phyloP scores from a whole-genome alignment of 2,329 filamentous ascomycete genomes.

The Pseudocercospora pini-densiflorae region DNA sequence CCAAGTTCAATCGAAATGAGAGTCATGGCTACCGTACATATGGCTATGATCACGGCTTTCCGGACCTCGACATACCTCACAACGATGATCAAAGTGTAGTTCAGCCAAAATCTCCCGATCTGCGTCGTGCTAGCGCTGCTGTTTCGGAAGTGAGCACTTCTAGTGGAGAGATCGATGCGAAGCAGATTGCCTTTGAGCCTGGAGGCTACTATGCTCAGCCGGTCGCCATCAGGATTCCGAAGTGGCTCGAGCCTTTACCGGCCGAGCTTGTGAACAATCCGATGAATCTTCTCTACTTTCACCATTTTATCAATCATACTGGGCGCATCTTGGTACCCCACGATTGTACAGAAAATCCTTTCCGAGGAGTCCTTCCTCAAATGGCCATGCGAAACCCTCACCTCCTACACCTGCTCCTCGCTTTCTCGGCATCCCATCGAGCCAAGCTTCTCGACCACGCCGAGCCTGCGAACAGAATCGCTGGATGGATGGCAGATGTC shows the following conservation, averaged over 20 bases:
- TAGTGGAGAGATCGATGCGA: constrained; percentile 33
- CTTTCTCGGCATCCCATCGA: constrained; percentile 83
- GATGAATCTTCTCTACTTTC: constrained; percentile 79
- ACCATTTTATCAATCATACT: constrained; percentile 79
- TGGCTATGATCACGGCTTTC: constrained; percentile 72
- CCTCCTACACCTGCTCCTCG: constrained; percentile 75
- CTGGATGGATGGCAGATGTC: constrained; percentile 79
- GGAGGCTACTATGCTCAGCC: constrained; percentile 73
- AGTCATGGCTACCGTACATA: constrained; percentile 53
- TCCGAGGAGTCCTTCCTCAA: constrained; percentile 64
- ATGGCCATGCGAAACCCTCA: constrained; percentile 73
- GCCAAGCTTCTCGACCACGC: constrained; percentile 73
- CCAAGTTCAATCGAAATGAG: constrained; percentile 19
- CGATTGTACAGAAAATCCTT: constrained; percentile 65
- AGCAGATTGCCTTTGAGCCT: constrained; percentile 58
- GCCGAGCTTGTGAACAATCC: constrained; percentile 67
- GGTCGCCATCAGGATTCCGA: constrained; percentile 67
- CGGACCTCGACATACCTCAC: constrained; percentile 70
- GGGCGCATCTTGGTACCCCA: constrained; percentile 68
- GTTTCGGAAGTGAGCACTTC: constrained; percentile 36
- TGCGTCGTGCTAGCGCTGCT: constrained; percentile 36
- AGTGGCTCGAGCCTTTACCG: constrained; percentile 61
- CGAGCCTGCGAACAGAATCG: constrained; percentile 78
- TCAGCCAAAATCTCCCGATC: constrained; percentile 38
- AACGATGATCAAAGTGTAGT: constrained; percentile 75